phyloP scores from a whole-genome alignment of 2,329 filamentous ascomycete genomes.

The Colletotrichum sp. region DNA sequence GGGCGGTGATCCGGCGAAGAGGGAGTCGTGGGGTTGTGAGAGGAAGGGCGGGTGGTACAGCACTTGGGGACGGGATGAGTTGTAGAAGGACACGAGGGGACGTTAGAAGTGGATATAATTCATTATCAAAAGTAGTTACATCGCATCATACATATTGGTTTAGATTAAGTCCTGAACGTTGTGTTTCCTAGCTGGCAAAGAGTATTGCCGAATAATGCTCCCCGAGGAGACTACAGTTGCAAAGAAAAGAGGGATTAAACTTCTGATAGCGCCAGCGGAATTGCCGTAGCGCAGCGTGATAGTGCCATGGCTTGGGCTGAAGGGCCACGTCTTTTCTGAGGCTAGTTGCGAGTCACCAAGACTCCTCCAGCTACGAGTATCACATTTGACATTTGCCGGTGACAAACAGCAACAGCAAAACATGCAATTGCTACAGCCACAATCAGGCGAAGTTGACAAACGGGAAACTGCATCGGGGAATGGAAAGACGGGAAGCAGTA shows the following conservation, averaged over 20 bases:
- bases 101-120: neutral
- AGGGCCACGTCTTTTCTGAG: neutral
- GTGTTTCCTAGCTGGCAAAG: rapidly evolving
- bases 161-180: rapidly evolving
- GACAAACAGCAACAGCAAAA: neutral
- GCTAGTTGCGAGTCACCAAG: neutral
- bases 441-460: neutral
- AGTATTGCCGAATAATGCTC: neutral
- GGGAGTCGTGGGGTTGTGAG: constrained; percentile 12
- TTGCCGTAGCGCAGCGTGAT: neutral
- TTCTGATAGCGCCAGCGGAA: neutral
- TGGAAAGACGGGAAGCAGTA: neutral
- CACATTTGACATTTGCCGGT: neutral
- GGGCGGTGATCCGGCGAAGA: constrained; percentile 3
- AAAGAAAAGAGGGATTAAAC: neutral
- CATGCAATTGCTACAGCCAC: neutral
- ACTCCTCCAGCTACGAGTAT: neutral
- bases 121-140: neutral
- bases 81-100: neutral
- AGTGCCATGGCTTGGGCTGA: neutral
- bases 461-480: neutral
- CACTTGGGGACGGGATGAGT: neutral
- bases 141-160: neutral
- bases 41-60: neutral
- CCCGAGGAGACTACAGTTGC: neutral